Conservation (phyloP, 164 flowering plant genomes). For the Dillenia turbinata region DNA sequence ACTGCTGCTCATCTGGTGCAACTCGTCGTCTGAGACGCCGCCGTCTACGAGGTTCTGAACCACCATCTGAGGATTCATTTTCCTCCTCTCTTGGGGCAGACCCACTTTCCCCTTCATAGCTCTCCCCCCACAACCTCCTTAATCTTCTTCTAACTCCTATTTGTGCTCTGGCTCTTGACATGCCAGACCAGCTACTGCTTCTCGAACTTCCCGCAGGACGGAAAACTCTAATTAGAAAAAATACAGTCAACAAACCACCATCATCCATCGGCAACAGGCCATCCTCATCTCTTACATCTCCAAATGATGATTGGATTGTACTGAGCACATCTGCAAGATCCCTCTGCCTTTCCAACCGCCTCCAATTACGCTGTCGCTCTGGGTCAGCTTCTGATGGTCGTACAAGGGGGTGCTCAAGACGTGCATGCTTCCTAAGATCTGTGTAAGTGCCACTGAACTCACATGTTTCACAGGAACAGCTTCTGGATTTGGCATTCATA, state of each 20-base stretch:
- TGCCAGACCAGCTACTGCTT: slow-evolving; percentile 52
- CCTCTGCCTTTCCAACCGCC: slow-evolving; percentile 77
- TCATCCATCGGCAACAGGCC: slow-evolving; percentile 36
- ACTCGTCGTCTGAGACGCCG: slow-evolving; percentile 29
- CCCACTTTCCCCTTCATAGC: slow-evolving; percentile 39
- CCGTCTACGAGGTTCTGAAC: slow-evolving; percentile 29
- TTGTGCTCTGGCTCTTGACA: slow-evolving; percentile 56
- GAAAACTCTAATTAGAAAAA: slow-evolving; percentile 50
- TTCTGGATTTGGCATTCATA: slow-evolving; percentile 73
- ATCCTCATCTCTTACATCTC: slow-evolving; percentile 44
- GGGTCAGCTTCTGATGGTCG: slow-evolving; percentile 81
- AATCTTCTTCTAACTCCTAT: slow-evolving; percentile 46
- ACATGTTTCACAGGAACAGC: slow-evolving; percentile 80
- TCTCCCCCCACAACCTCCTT: slow-evolving; percentile 63
- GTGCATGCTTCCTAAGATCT: slow-evolving; percentile 88
- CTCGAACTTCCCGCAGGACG: slow-evolving; percentile 36
- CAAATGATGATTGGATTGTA: slow-evolving; percentile 66
- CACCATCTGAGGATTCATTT: slow-evolving; percentile 40
- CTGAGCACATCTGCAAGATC: slow-evolving; percentile 84
- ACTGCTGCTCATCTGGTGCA: slow-evolving; percentile 37
- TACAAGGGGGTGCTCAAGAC: slow-evolving; percentile 63
- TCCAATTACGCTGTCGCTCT: slow-evolving; percentile 71
- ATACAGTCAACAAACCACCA: slow-evolving; percentile 59
- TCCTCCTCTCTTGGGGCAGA: slow-evolving; percentile 43
- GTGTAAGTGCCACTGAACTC: slow-evolving; percentile 61